Evolutionary conservation across 306 rosid genomes (phyloP).

Genomic region (Vigna nakashimae): DNA sequence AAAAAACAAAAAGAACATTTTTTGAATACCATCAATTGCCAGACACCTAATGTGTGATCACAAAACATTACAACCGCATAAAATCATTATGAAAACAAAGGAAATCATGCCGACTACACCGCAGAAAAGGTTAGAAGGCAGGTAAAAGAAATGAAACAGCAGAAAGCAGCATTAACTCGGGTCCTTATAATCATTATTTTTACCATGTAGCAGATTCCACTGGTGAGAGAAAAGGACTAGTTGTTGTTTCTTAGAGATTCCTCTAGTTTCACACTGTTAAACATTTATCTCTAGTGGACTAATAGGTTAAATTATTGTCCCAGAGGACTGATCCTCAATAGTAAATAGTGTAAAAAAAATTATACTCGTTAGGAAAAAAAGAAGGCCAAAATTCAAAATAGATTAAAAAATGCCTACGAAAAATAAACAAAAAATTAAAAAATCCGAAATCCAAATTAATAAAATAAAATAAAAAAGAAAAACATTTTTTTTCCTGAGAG

Average conservation of each 20-base stretch:
- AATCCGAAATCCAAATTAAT: background rate
- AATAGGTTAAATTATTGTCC: background rate
- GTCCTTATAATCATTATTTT: slow-evolving; percentile 11
- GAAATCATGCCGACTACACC: slow-evolving; percentile 53
- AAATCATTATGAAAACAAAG: slow-evolving; percentile 44
- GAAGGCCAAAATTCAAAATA: background rate
- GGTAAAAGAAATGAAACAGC: slow-evolving; percentile 18
- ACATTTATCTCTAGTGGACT: background rate
- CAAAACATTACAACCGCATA: slow-evolving; percentile 47
- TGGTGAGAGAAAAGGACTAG: slow-evolving; percentile 1
- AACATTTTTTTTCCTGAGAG: too few species aligned
- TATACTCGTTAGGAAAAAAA: background rate
- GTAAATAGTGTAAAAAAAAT: background rate
- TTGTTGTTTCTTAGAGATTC: slow-evolving; percentile 12
- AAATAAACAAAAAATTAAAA: background rate
- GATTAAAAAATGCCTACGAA: background rate
- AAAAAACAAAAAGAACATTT: background rate
- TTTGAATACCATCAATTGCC: slow-evolving; percentile 31
- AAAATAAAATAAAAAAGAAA: background rate
- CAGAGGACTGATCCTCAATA: background rate
- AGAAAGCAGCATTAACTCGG: slow-evolving; percentile 7
- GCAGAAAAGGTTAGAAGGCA: slow-evolving; percentile 42
- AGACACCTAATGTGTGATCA: slow-evolving; percentile 43
- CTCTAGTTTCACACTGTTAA: background rate
- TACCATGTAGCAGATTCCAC: background rate